Evolutionary conservation across 2,329 filamentous ascomycete genomes (phyloP), one percentile per base, ranked within the genome.

Genomic region (Colletotrichum cereale): DNA sequence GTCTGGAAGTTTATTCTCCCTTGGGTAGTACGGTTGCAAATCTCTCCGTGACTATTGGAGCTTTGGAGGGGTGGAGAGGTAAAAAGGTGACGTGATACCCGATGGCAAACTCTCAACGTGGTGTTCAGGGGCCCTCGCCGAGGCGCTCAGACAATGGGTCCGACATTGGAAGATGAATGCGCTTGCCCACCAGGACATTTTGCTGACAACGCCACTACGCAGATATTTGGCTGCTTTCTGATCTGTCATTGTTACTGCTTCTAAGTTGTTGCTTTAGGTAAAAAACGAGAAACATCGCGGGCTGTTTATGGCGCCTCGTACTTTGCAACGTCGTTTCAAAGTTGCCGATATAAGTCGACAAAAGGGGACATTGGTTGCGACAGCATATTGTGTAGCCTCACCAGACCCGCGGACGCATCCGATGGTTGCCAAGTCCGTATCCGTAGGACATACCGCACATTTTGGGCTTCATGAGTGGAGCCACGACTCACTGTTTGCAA

Each of bases 151-250:
- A 14, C 56, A 34, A 36, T 26, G 34, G 34, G 18, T 53, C 47
- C 48, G 48, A 18, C 21, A 63, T 52, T 29, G 36, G 18, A 42
- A 38, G 57, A 42, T 34, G n/a, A 42, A 34, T 42, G n/a, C 34
- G 38, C 50, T 29, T 44, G 21, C 31, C n/a, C 21, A n/a, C 38
- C 29, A 48, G 56, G 44, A 10, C 34, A 40, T 57, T n/a, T 62
- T 38, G 57, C 64, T 67, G 57, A 52, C 66, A 53, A 26, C 68
- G 68, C 68, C 68, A 67, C 64, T 40, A 29, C 18, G 47, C 40
- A 57, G 67, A 47, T 57, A 56, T 67, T 16, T 67, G 42, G 50
- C 56, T 26, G 56, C 18, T 21, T 56, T 29, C 42, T 36, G 12
- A 40, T 38, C 7, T 36, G 29, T 67, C 64, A 44, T 29, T 58